These are phyloP conservation scores for Colletotrichum karsti DNA, from an alignment of 2,329 filamentous ascomycete genomes.

Conservation along the genomic window DNA sequence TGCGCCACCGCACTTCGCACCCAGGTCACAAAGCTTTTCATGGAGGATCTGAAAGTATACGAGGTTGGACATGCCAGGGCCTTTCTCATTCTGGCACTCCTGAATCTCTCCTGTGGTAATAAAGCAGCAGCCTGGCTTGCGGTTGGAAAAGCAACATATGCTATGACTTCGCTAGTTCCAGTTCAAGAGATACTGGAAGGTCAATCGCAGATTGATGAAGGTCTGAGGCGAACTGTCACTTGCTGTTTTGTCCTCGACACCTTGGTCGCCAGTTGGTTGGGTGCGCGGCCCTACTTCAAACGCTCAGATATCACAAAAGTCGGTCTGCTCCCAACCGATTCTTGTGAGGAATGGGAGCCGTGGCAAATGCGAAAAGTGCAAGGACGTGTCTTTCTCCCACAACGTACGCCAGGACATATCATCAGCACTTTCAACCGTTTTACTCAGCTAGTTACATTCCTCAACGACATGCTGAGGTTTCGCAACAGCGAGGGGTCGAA, in stretches of 20 bases:
- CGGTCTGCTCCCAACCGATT: not conserved
- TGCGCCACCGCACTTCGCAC: not conserved
- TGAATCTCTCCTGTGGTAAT: not conserved
- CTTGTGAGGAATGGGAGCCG: slow-evolving; percentile 7
- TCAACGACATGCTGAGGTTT: not conserved
- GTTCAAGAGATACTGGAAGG: not conserved
- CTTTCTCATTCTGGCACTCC: slow-evolving; percentile 1
- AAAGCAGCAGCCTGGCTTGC: slow-evolving; percentile 12
- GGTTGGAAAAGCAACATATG: slow-evolving; percentile 11
- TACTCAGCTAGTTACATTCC: not conserved
- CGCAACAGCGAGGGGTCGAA: not conserved
- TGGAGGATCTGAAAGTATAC: not conserved
- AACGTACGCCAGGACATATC: not conserved
- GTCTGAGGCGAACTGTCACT: not conserved
- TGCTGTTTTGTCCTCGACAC: slow-evolving; percentile 22
- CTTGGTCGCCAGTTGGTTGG: slow-evolving; percentile 3
- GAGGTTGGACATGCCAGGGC: slow-evolving; percentile 11
- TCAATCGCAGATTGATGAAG: not conserved
- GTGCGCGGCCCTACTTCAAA: slow-evolving; percentile 4
- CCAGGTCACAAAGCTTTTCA: not conserved
- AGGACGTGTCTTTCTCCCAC: not conserved
- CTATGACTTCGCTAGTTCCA: not conserved
- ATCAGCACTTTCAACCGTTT: slow-evolving; percentile 6
- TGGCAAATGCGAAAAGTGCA: not conserved
- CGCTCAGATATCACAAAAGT: not conserved